Conservation (phyloP, 768 basidiomycete genomes). For the Leccinum variicolor region DNA sequence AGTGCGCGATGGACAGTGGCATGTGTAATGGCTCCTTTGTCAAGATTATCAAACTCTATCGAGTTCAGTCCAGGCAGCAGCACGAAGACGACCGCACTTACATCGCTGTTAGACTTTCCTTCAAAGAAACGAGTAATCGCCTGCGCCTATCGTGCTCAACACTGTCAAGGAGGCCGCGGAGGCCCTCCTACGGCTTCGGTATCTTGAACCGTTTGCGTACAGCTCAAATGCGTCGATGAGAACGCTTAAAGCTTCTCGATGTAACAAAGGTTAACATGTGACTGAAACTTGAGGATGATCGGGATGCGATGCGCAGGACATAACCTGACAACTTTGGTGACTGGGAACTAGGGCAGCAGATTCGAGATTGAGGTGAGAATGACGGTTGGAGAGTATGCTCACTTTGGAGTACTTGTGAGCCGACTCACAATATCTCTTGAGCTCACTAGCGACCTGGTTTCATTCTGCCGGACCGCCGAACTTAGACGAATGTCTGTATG, state of each 20-base stretch:
- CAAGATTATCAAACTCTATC: slow-evolving; percentile 82
- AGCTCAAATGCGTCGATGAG: slow-evolving; percentile 89
- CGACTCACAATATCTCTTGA: slow-evolving; percentile 76
- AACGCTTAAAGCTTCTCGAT: slow-evolving; percentile 79
- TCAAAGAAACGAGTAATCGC: slow-evolving; percentile 65
- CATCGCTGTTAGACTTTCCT: slow-evolving; percentile 75
- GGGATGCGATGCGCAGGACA: slow-evolving; percentile 71
- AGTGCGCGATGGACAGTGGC: too few relatives aligned
- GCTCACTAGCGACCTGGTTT: slow-evolving; percentile 76
- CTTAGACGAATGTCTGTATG: slow-evolving; percentile 76
- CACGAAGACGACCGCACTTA: slow-evolving; percentile 35
- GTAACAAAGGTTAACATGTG: slow-evolving; percentile 70
- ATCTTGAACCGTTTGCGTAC: slow-evolving; percentile 50
- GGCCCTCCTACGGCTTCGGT: background rate
- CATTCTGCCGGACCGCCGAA: slow-evolving; percentile 72
- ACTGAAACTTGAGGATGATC: slow-evolving; percentile 78
- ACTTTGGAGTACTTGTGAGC: slow-evolving; percentile 92
- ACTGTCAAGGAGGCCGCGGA: slow-evolving; percentile 58
- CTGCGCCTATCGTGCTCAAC: too few relatives aligned
- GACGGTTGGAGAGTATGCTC: slow-evolving; percentile 8
- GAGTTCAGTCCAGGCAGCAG: background rate
- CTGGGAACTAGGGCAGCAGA: slow-evolving; percentile 50
- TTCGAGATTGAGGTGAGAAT: background rate
- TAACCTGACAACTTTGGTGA: slow-evolving; percentile 72
- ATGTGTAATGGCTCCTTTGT: slow-evolving; percentile 76